Evolutionary conservation across 257 asterid genomes (phyloP), one percentile per base, ranked within the genome.

Genomic region (Thymus quinquecostatus): DNA sequence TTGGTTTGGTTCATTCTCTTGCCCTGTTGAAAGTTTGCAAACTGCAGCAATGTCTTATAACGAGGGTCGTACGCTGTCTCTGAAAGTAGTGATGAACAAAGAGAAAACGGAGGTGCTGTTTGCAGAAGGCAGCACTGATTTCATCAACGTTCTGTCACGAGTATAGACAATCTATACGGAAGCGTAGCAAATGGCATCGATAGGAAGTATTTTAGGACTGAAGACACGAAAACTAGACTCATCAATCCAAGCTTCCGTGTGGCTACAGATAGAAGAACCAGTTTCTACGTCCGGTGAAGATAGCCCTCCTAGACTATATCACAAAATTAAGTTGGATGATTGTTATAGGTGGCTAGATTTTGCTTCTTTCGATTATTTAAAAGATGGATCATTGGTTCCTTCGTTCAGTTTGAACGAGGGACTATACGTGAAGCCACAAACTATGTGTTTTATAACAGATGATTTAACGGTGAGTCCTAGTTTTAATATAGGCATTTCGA

Each of bases 191-290:
- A 34, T 34, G 38, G 38, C 21, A 21, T 21, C 21, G 21, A 21
- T 21, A 21, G 0, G 21, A 21, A 21, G 21, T 21, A 21, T 21
- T 21, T 21, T 36, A 36, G 3, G 5, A 36, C 4, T 36, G 3
- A 36, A 36, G 40, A 36, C 2, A 36, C 40, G 2, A 63, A 44
- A 28, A 33, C 2, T 1, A 43, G 3, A 13, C 59, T 73, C 28
- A 29, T 65, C 2, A 47, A 60, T 1, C 80, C 73, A 2, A 63
- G 32, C 75, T 69, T 8, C 34, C 76, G 40, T 41, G 33, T 32
- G 10, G 14, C 8, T 75, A 10, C 33, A 3, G 29, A 0, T 48
- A 56, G 8, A 14, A 21, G 12, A 36, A 68, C 6, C 12, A 6
- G 12, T 34, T 59, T 34, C 30, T 59, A 1, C 64, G 2, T 47